Evolutionary conservation across 805 yeast species (phyloP), one percentile per base, ranked within the genome.

Genomic region (Sungouiozyma intestinalis): DNA sequence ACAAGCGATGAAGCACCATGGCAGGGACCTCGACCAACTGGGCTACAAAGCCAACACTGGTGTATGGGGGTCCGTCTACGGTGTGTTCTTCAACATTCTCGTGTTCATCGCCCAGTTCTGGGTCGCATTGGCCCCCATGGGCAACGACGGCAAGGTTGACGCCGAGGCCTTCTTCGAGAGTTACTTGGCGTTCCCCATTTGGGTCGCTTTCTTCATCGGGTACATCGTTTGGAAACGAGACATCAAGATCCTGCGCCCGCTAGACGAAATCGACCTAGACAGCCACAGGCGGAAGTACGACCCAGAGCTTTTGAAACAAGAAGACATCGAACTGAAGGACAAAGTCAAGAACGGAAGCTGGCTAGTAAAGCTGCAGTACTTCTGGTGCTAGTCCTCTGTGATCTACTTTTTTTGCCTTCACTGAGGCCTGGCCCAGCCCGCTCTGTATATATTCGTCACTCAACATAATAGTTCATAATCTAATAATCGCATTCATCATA

Each of bases 61-160:
- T 36, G 51, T 64, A 7, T 60, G 54, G 53, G 79, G 79, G 15
- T 75, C 81, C 3, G 64, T 60, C 47, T 66, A 65, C 53, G 80
- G 75, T n/a, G 60, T 73, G 11, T 45, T 66, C 19, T 61, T 78
- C 46, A 72, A 73, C 43, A 45, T 63, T 13, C 60, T 77, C 40
- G 72, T 77, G 21, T 54, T 77, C 20, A 60, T 69, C 43, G 79
- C 78, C 1, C 80, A 76, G 55, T 75, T 78, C 58, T 77, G 81
- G 77, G 72, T 79, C 40, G 79, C 83, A 3, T 55, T 77, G 40
- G 76, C 68, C 56, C 82, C 85, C 38, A 57, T 77, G 39, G 77
- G 53, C 4, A 45, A 56, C 11, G 63, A 50, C 6, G 72, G 70
- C 21, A 43, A 46, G 20, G 42, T 45, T n/a, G 62, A 60, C 40